Base-by-base conservation (phyloP, 1,284 basidiomycete species). In the Xerocomus nothofagi region DNA sequence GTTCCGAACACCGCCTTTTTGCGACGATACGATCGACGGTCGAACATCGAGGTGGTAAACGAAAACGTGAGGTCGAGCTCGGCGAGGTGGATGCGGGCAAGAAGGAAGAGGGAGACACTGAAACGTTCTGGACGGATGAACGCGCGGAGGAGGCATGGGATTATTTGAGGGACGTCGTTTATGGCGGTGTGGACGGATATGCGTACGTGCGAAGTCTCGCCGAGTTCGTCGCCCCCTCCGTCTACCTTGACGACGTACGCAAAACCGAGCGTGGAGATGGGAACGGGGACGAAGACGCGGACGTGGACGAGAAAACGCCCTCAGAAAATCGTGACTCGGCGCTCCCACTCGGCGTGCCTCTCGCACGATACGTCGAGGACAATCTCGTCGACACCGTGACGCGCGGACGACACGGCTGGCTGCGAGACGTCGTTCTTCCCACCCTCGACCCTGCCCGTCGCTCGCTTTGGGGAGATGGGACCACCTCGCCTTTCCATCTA, bases 191-290 rank as follows among this genome's bases (percentile, higher is more conserved):
- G 0, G 84, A 86, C 51, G 88, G 87, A 1, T 68, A 82, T 23
- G 86, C 87, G 6, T 89, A 89, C 63, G 75, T 84, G 41, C 73
- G 83, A 51, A 90, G 88, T 61, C 59, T 90, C 41, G 86, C 86
- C 21, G 82, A 86, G 64, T 90, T 90, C 56, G 72, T 84, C 12
- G 44, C 54, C 0, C 60, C 59, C 14, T 53, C 57, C 11, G 29
- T 44, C 29, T 50, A 56, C n/a, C 49, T 60, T 27, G 5, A 8
- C 5, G 43, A 43, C 6, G 26, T 33, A 23, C 37, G 27, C 30
- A 14, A 38, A 24, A 30, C 14, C 6, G 30, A 33, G 6, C 23
- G 38, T 12, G 18, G 4, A 18, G 38, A 30, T 7, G 34, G 12
- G 10, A 33, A 38, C 9, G 27, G 12, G 1, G 26, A 39, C 4